Percentiles rank a stretch among this genome's conserved stretches.
phyloP scores from a whole-genome alignment of 176 grass and related monocot species.

The Chloris gayana region DNA sequence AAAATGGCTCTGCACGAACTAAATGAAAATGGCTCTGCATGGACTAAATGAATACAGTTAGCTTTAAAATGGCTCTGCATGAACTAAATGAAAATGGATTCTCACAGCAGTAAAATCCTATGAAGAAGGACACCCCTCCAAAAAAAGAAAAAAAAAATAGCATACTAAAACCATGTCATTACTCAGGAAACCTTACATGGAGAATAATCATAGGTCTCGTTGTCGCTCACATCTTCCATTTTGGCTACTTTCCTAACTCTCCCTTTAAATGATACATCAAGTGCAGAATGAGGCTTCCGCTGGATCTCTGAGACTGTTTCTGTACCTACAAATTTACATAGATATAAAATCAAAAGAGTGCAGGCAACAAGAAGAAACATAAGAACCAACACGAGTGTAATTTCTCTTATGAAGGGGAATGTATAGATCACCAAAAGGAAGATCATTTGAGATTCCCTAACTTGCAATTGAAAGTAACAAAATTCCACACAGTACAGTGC shows the following conservation, averaged over 20 bases:
- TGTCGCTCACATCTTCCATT: conserved; percentile 72
- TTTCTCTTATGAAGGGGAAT: conserved; percentile 17
- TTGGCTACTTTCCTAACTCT: conserved; percentile 88
- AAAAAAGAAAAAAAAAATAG: neutral
- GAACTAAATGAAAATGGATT: too few relatives aligned
- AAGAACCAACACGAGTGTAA: neutral
- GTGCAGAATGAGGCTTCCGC: conserved; percentile 78
- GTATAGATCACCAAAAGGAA: too few relatives aligned
- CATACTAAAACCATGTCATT: conserved; percentile 27
- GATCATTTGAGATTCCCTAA: too few relatives aligned
- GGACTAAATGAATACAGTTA: too few relatives aligned
- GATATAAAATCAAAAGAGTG: conserved; percentile 35
- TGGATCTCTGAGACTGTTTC: conserved; percentile 73
- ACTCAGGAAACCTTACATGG: conserved; percentile 63
- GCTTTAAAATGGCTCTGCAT: too few relatives aligned
- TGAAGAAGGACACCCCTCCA: too few relatives aligned
- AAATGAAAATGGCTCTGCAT: too few relatives aligned
- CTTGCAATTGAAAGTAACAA: too few relatives aligned
- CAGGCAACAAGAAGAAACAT: conserved; percentile 32
- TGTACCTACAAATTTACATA: conserved; percentile 55
- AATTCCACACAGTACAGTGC: conserved; percentile 15
- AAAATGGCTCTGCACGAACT: too few relatives aligned
- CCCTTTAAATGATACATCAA: conserved; percentile 86
- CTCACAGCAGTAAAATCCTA: too few relatives aligned
- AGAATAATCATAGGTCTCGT: conserved; percentile 85